Conservation (phyloP, 2,329 filamentous ascomycete genomes). For the Xylariaceae sp. region DNA sequence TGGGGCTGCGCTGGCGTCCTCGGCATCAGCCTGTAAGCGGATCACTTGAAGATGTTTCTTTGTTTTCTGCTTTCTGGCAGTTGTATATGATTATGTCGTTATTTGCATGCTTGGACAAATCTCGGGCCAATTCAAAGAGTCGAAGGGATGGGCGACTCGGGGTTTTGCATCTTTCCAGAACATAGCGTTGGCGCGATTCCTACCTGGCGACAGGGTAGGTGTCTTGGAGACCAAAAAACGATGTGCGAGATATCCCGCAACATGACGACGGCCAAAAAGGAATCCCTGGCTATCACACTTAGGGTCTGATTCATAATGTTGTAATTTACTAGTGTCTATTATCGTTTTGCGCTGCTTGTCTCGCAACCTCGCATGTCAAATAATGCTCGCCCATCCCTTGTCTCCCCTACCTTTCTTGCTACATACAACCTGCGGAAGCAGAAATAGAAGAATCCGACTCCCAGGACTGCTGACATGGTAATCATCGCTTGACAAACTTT, state of each 20-base stretch:
- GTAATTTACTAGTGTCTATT: slow-evolving; percentile 43
- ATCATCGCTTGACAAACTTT: too few species aligned
- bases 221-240: neutral
- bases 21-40: slow-evolving; percentile 18
- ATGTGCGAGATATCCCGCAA: too few species aligned
- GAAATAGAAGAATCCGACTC: too few species aligned
- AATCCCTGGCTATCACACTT: slow-evolving; percentile 21
- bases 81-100: slow-evolving; percentile 12
- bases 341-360: slow-evolving; percentile 8
- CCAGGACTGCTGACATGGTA: too few species aligned
- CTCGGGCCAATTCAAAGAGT: too few species aligned
- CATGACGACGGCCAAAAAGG: slow-evolving; percentile 1
- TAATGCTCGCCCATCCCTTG: neutral
- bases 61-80: too few species aligned
- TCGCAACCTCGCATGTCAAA: neutral
- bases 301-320: slow-evolving; percentile 39
- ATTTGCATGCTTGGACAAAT: slow-evolving; percentile 12
- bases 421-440: neutral
- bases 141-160: too few species aligned
- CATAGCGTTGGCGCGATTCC: too few species aligned
- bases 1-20: slow-evolving; percentile 41
- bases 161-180: too few species aligned
- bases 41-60: slow-evolving; percentile 5
- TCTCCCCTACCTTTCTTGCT: neutral
- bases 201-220: slow-evolving; percentile 3